Base-by-base conservation (phyloP, 2,329 filamentous ascomycete genomes). In the Myriosclerotinia curreyana region DNA sequence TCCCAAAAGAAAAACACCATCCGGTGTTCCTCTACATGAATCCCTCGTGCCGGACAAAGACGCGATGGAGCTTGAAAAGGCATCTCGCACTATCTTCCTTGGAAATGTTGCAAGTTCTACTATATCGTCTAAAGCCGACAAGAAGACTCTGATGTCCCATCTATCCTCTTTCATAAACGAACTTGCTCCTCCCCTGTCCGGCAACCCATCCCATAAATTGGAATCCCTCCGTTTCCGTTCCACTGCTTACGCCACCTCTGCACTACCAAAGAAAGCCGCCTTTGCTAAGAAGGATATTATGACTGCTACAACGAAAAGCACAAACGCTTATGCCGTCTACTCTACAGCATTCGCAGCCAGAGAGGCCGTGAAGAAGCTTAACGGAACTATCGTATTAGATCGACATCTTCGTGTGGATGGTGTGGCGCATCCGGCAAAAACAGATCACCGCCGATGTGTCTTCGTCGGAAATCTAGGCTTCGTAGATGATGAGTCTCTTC, bases 401-500 rank as follows among this genome's bases (percentile, higher is more conserved):
- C 88, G 95, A 40, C 95, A 99, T 77, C 79, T 99, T 64, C 87
- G 94, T 50, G 94, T 94, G 31, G 95, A 99, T 78, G 91, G 87
- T 69, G 88, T 99, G 42, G 91, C 93, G 0, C 92, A 97, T 76
- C 95, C 95, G 0, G 83, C 90, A 17, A 85, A 88, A 49, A 86
- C 88, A 22, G 94, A 96, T 74, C 87, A 96, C 76, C 87, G 89
- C 65, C 89, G 93, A 62, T 99, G 95, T 76, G 88, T 99, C 20
- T 99, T 99, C 73, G 91, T 99, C 34, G 95, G 95, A 54, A 99
- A 99, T 74, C 83, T 99, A 1, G 92, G 92, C 58, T 99, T 99
- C 72, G 91, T 99, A 20, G 94, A 97, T 72, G 92, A 97, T 69
- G 93, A 97, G 78, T 90, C 85, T 48, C 81, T 89, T 59, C 77